Conservation (phyloP, 768 basidiomycete genomes). For the Russula brevipes region DNA sequence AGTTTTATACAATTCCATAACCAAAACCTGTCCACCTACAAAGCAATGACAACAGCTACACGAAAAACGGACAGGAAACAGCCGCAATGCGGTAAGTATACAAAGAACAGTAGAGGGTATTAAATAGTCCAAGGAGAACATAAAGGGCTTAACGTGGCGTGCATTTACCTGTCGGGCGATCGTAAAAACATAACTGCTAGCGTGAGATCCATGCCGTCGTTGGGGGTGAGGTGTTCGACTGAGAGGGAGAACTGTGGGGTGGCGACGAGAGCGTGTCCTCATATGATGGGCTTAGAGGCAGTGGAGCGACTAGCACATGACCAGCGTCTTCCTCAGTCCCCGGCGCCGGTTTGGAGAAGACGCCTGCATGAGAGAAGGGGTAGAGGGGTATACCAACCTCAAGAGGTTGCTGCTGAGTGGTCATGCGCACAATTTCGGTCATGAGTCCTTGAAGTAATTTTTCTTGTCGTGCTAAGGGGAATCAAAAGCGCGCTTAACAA, state of each 20-base stretch:
- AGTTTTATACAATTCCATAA: not conserved
- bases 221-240: conserved; percentile 25
- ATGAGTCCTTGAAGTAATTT: conserved; percentile 75
- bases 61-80: not conserved
- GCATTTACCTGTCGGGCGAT: no score
- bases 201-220: conserved; percentile 16
- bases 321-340: conserved; percentile 32
- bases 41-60: not conserved
- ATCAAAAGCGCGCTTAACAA: not conserved
- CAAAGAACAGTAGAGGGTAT: not conserved
- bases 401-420: conserved; percentile 72
- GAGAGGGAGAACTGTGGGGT: conserved; percentile 19
- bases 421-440: conserved; percentile 80
- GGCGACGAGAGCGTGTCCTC: conserved; percentile 29
- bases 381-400: conserved; percentile 77
- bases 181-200: not conserved
- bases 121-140: not conserved
- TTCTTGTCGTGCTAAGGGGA: conserved; percentile 67
- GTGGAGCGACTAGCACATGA: conserved; percentile 32
- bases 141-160: no score
- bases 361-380: conserved; percentile 66
- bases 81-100: not conserved
- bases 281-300: conserved; percentile 37
- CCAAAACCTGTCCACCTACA: not conserved
- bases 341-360: conserved; percentile 49